These are phyloP conservation scores for Xylariaceae sp. DNA, from an alignment of 2,329 filamentous ascomycete species.

Conservation along the genomic window DNA sequence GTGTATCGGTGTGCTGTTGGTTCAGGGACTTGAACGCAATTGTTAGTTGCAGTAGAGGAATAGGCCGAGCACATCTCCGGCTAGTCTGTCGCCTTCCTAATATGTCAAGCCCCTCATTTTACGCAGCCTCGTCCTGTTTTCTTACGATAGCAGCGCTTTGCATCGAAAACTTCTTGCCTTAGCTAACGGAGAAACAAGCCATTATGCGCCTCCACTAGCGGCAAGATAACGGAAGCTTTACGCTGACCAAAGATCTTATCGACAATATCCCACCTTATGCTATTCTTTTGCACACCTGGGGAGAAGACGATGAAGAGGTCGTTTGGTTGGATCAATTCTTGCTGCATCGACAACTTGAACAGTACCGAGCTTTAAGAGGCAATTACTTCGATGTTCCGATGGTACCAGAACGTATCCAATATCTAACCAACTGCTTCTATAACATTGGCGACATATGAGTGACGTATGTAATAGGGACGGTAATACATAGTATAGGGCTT, in stretches of 20 bases:
- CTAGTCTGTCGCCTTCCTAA: too few species aligned
- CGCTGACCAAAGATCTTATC: not conserved
- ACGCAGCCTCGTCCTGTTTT: not conserved
- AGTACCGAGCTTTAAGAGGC: constrained; percentile 1
- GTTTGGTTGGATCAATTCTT: constrained; percentile 2
- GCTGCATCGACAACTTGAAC: constrained; percentile 3
- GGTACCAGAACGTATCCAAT: constrained; percentile 3
- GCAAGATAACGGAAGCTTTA: not conserved
- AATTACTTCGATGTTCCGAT: constrained; percentile 1
- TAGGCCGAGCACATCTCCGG: too few species aligned
- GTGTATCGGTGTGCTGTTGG: too few species aligned
- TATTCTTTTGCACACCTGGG: constrained; percentile 4
- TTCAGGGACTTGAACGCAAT: too few species aligned
- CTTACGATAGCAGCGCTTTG: not conserved
- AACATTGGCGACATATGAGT: too few species aligned
- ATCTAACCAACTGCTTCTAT: too few species aligned
- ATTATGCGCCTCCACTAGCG: constrained; percentile 1
- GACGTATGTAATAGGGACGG: too few species aligned
- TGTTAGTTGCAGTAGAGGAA: too few species aligned
- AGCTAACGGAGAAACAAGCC: not conserved
- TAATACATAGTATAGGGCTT: too few species aligned
- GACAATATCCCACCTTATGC: not conserved
- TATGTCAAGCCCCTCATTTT: not conserved
- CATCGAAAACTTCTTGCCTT: not conserved
- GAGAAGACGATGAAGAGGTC: not conserved